Percentiles rank a stretch among this genome's conserved stretches.
Evolutionary conservation across 768 basidiomycete species (phyloP).

Genomic region (Pisolithus tinctorius): DNA sequence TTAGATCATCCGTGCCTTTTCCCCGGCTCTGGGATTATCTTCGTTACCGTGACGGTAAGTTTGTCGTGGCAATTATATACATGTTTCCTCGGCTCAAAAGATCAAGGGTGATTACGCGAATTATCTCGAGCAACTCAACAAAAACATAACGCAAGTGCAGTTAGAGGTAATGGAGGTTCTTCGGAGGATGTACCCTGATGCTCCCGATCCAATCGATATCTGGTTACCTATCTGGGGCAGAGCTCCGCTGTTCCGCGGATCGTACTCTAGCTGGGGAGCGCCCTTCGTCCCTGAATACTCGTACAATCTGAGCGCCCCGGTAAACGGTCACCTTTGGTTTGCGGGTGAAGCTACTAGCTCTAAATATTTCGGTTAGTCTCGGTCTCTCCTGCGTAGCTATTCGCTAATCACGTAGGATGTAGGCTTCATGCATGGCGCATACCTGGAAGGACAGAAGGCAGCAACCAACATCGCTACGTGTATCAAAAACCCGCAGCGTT

Average conservation of each 20-base stretch:
- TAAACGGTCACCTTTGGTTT: slow-evolving; percentile 48
- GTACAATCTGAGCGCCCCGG: slow-evolving; percentile 50
- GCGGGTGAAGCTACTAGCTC: slow-evolving; percentile 53
- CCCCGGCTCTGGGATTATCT: no score
- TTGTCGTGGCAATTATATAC: no score
- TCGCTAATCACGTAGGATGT: background rate
- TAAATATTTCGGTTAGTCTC: slow-evolving; percentile 47
- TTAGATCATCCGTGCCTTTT: slow-evolving; percentile 50
- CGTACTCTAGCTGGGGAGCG: slow-evolving; percentile 68
- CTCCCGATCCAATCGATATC: slow-evolving; percentile 51
- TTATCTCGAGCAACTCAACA: slow-evolving; percentile 44
- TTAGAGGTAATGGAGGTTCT: slow-evolving; percentile 51
- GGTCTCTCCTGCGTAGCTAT: background rate
- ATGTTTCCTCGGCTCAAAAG: no score
- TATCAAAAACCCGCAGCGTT: slow-evolving; percentile 25
- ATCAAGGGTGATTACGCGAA: slow-evolving; percentile 53
- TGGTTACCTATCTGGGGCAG: slow-evolving; percentile 48
- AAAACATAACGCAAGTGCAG: slow-evolving; percentile 37
- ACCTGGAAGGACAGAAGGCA: slow-evolving; percentile 43
- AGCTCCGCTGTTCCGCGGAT: slow-evolving; percentile 37
- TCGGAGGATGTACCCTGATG: slow-evolving; percentile 51
- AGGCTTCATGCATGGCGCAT: slow-evolving; percentile 57
- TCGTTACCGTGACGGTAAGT: no score
- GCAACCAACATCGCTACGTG: slow-evolving; percentile 38
- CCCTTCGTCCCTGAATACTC: slow-evolving; percentile 48